A percentile compares a stretch with the other conserved stretches of the same genome.
phyloP scores from a whole-genome alignment of 495 filamentous ascomycete species.

The Penicillium pancosmium region DNA sequence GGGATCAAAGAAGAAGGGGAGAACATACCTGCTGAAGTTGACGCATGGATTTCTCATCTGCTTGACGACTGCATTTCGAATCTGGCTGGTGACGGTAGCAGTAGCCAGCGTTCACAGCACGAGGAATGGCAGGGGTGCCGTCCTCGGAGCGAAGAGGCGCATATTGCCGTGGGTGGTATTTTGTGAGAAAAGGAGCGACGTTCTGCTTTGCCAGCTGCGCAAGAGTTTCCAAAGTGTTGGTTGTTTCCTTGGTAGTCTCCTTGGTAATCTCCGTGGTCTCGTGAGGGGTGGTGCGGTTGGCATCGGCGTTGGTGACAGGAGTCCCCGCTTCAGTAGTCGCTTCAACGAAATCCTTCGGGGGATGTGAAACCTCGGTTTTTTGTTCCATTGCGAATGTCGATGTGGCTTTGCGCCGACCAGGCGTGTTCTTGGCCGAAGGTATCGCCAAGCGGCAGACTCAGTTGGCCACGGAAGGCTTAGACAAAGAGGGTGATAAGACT shows the following conservation, averaged over 20 bases:
- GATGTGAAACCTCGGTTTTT: not conserved
- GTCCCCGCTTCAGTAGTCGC: conserved; percentile 3
- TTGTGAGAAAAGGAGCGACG: conserved; percentile 80
- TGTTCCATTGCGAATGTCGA: not conserved
- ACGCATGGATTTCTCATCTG: conserved; percentile 94
- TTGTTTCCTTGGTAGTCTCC: conserved; percentile 7
- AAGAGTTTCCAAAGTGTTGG: conserved; percentile 31
- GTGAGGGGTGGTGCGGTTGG: conserved; percentile 24
- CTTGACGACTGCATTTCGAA: conserved; percentile 87
- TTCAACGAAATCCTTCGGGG: not conserved
- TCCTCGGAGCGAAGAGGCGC: conserved; percentile 59
- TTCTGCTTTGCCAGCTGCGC: conserved; percentile 54
- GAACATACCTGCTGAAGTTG: conserved; percentile 77
- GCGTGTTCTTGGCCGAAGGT: not conserved
- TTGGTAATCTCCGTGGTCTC: conserved; percentile 13
- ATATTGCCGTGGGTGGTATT: conserved; percentile 84
- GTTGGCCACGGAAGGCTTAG: not conserved
- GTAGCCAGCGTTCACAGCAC: conserved; percentile 75
- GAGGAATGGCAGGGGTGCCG: conserved; percentile 34
- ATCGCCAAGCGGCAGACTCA: not conserved
- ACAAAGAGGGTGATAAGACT: not conserved
- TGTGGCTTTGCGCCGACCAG: not conserved
- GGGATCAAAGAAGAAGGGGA: not conserved
- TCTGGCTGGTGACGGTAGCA: conserved; percentile 96
- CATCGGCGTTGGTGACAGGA: conserved; percentile 25